These are phyloP conservation scores for Picochlorum sp. DNA, from an alignment of 139 green algal genomes.

Conservation along the genomic window DNA sequence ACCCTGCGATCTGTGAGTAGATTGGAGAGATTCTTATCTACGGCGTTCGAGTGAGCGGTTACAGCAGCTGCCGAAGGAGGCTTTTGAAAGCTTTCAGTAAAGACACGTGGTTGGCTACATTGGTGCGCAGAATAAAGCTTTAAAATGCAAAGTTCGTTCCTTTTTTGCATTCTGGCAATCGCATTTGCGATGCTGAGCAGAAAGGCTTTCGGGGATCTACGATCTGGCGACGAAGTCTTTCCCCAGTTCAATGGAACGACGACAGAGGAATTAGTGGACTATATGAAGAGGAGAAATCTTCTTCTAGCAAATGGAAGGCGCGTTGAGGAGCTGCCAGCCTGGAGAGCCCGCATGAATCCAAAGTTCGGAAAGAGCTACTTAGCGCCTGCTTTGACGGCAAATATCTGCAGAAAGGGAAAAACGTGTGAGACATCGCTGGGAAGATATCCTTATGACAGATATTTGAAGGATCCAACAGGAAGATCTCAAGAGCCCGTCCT, in stretches of 20 bases:
- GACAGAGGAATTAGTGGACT: neutral
- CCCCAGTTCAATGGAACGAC: neutral
- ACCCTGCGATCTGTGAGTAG: no score
- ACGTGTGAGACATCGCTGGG: neutral
- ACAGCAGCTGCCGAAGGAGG: no score
- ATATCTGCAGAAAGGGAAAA: conserved; percentile 1
- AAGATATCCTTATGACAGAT: conserved; percentile 10
- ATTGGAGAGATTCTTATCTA: no score
- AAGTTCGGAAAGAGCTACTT: neutral
- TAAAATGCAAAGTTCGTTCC: no score
- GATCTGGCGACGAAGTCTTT: neutral
- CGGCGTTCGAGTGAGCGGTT: no score
- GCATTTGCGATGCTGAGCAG: no score
- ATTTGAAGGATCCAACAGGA: conserved; percentile 9
- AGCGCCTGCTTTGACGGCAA: conserved; percentile 1
- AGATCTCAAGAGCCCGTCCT: conserved; percentile 7
- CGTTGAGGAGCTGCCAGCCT: conserved; percentile 5
- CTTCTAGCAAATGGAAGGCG: neutral
- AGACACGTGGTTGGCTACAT: no score
- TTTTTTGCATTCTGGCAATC: no score
- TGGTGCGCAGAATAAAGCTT: no score
- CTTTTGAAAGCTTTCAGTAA: no score
- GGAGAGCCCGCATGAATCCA: conserved; percentile 4
- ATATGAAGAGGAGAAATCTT: conserved; percentile 5
- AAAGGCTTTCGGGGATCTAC: neutral